Evolutionary conservation across 2,329 filamentous ascomycete genomes (phyloP).

Genomic region (Phyllachora maydis): DNA sequence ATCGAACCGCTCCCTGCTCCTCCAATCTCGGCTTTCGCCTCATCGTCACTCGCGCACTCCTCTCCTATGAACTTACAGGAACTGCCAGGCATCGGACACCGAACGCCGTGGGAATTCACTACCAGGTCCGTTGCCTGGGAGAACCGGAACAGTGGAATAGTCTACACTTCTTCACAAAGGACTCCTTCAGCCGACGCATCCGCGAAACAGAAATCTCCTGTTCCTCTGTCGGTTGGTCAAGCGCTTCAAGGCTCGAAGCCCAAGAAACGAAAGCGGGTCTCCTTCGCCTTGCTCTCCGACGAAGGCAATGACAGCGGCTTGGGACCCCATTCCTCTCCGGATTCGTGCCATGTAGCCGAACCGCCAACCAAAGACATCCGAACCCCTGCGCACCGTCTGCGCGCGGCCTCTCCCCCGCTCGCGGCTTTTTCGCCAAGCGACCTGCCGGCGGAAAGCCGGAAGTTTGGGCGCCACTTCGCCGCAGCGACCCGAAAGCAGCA

Average conservation of each 20-base stretch:
- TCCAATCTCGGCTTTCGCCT: too few species aligned
- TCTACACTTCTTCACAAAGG: conserved; percentile 6
- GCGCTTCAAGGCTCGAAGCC: conserved; percentile 1
- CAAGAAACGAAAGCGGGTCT: conserved; percentile 10
- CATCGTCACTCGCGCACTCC: too few species aligned
- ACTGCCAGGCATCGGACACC: too few species aligned
- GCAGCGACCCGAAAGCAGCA: conserved; percentile 15
- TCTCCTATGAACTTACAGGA: too few species aligned
- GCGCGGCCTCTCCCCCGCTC: conserved; percentile 19
- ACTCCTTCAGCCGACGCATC: conserved; percentile 13
- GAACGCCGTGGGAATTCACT: too few species aligned
- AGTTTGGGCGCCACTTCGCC: conserved; percentile 26
- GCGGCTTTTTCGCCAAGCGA: conserved; percentile 7
- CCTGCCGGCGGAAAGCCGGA: conserved; percentile 13
- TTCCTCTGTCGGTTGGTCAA: conserved; percentile 9
- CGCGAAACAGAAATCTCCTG: conserved; percentile 14
- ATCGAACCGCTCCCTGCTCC: too few species aligned
- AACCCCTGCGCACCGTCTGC: conserved; percentile 2
- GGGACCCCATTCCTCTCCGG: too few species aligned
- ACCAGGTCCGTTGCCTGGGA: too few species aligned
- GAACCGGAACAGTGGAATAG: too few species aligned
- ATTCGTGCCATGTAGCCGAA: neutral
- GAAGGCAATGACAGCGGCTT: conserved; percentile 3
- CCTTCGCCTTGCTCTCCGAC: conserved; percentile 12
- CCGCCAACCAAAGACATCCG: neutral